phyloP scores from a whole-genome alignment of 1,284 basidiomycete species.

The Apiotrichum laibachii region DNA sequence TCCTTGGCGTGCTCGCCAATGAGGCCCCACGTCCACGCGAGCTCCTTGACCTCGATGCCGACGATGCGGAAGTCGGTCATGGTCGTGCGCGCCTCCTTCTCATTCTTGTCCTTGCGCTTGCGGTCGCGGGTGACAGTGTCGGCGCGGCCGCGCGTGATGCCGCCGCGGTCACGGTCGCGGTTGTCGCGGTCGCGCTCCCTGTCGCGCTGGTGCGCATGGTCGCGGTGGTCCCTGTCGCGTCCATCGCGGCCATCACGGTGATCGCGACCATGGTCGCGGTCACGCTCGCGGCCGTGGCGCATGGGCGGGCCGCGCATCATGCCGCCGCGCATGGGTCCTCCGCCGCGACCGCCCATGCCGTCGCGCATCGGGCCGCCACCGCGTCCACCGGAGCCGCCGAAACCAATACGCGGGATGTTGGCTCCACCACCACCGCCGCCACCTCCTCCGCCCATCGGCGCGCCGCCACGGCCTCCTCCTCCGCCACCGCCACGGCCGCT shows the following conservation, averaged over 20 bases:
- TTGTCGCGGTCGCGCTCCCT: slow-evolving; percentile 9
- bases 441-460: not conserved
- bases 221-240: not conserved
- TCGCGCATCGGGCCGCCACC: slow-evolving; percentile 52
- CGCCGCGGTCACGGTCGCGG: slow-evolving; percentile 12
- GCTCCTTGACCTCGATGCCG: slow-evolving; percentile 67
- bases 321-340: slow-evolving; percentile 14
- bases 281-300: slow-evolving; percentile 1
- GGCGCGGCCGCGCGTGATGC: slow-evolving; percentile 8
- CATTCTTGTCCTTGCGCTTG: slow-evolving; percentile 30
- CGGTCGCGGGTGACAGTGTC: slow-evolving; percentile 23
- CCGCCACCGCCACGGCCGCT: not conserved
- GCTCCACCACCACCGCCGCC: slow-evolving; percentile 9
- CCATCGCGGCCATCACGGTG: not conserved
- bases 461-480: slow-evolving; percentile 24
- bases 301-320: slow-evolving; percentile 15
- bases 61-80: slow-evolving; percentile 95
- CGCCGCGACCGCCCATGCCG: slow-evolving; percentile 17
- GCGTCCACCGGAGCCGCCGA: slow-evolving; percentile 39
- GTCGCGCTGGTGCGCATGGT: slow-evolving; percentile 2
- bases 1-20: slow-evolving; percentile 31
- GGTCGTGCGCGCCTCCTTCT: slow-evolving; percentile 66
- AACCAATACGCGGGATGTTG: slow-evolving; percentile 19
- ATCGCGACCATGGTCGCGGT: slow-evolving; percentile 4
- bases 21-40: slow-evolving; percentile 53